A percentile compares a stretch with the other conserved stretches of the same genome.
phyloP scores from a whole-genome alignment of 306 rosid species.

The Abrus precatorius region DNA sequence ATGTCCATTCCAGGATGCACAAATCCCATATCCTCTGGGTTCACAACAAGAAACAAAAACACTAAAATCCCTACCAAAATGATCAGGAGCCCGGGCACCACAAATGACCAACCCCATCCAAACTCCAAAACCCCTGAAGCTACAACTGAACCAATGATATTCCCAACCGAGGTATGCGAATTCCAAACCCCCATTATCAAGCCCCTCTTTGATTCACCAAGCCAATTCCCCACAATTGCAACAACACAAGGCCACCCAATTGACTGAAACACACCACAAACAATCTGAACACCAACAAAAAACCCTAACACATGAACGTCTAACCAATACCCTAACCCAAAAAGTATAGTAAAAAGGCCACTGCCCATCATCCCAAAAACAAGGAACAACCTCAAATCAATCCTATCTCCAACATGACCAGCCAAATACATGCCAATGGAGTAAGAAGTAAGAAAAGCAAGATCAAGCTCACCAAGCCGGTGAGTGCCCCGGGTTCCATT shows the following conservation, averaged over 20 bases:
- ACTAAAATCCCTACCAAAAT: slow-evolving; percentile 75
- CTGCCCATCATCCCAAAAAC: slow-evolving; percentile 92
- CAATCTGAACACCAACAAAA: slow-evolving; percentile 75
- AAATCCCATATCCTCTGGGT: slow-evolving; percentile 74
- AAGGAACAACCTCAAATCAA: slow-evolving; percentile 82
- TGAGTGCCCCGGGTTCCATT: slow-evolving; percentile 75
- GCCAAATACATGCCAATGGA: slow-evolving; percentile 89
- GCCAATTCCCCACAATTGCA: slow-evolving; percentile 89
- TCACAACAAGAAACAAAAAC: slow-evolving; percentile 78
- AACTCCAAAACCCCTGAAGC: slow-evolving; percentile 80
- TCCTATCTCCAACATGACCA: slow-evolving; percentile 86
- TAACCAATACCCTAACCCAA: slow-evolving; percentile 92
- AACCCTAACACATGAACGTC: slow-evolving; percentile 76
- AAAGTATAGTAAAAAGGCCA: slow-evolving; percentile 74
- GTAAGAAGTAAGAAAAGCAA: slow-evolving; percentile 81
- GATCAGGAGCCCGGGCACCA: slow-evolving; percentile 79
- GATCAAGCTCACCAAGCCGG: slow-evolving; percentile 87
- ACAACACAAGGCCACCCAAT: slow-evolving; percentile 99
- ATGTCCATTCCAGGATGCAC: slow-evolving; percentile 57
- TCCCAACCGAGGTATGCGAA: slow-evolving; percentile 92
- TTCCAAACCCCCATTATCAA: slow-evolving; percentile 95
- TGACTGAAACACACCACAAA: slow-evolving; percentile 92
- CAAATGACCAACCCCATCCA: slow-evolving; percentile 99
- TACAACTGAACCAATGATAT: slow-evolving; percentile 79
- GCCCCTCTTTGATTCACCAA: slow-evolving; percentile 84